Evolutionary conservation across 345 rosid species (phyloP).

Genomic region (Syzygium aromaticum): DNA sequence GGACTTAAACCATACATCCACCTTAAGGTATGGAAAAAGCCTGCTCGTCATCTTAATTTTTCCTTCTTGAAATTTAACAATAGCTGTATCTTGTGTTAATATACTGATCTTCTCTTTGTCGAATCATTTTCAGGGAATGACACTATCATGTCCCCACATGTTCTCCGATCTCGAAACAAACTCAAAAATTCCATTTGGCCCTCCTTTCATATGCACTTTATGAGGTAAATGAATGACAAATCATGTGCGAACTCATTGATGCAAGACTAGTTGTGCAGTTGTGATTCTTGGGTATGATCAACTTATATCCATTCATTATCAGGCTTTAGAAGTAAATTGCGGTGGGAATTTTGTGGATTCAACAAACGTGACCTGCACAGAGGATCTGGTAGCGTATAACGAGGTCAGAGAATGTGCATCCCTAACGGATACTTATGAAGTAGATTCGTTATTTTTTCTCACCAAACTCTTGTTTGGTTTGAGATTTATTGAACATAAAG

Average conservation of each 20-base stretch:
- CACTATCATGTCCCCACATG: neutral
- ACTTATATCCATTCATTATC: neutral
- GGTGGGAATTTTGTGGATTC: slow-evolving; percentile 2
- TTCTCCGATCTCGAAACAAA: neutral
- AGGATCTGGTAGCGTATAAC: neutral
- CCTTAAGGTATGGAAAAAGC: neutral
- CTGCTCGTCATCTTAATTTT: neutral
- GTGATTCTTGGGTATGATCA: neutral
- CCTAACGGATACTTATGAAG: neutral
- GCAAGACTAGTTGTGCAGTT: neutral
- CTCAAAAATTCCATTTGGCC: neutral
- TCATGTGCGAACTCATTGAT: neutral
- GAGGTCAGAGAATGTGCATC: neutral
- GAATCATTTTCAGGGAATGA: neutral
- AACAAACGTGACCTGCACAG: slow-evolving; percentile 3
- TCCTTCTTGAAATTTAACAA: neutral
- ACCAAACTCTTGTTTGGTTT: neutral
- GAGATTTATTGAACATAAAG: neutral
- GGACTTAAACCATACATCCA: slow-evolving; percentile 2
- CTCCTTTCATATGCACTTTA: neutral
- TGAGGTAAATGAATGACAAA: neutral
- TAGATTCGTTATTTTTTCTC: neutral
- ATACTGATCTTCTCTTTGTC: neutral
- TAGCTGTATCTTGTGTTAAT: neutral
- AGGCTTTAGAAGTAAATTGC: neutral